phyloP scores from a whole-genome alignment of 2,329 filamentous ascomycete genomes.

The Colletotrichum sansevieriae region DNA sequence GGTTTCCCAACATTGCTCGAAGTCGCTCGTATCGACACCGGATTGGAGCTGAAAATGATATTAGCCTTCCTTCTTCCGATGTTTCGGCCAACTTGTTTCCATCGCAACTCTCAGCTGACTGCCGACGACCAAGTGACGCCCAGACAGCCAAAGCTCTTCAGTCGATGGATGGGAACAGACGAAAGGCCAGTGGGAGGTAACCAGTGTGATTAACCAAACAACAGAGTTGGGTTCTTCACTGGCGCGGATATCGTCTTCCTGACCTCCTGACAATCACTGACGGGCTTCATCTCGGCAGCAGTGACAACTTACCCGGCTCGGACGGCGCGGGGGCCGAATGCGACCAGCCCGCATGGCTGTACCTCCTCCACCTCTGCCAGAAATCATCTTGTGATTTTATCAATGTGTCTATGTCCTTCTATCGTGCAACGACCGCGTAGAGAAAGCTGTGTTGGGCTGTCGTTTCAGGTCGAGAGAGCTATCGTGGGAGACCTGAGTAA shows the following conservation, averaged over 20 bases:
- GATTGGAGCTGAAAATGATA: slow-evolving; percentile 9
- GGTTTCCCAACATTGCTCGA: slow-evolving; percentile 86
- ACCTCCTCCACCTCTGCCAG: slow-evolving; percentile 58
- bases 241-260: background rate
- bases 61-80: slow-evolving; percentile 9
- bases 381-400: slow-evolving; percentile 57
- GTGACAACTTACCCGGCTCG: slow-evolving; percentile 54
- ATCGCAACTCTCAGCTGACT: too few relatives aligned
- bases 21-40: slow-evolving; percentile 73
- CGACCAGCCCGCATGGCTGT: slow-evolving; percentile 53
- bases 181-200: background rate
- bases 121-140: background rate
- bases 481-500: slow-evolving; percentile 28
- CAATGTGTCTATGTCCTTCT: background rate
- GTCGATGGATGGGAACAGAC: background rate
- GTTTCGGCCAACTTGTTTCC: too few relatives aligned
- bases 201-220: too few relatives aligned
- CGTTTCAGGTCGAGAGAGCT: slow-evolving; percentile 38
- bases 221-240: too few relatives aligned
- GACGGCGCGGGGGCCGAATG: slow-evolving; percentile 59
- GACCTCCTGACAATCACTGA: background rate
- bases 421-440: background rate
- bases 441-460: background rate
- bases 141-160: background rate
- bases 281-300: background rate